Evolutionary conservation across 257 asterid species (phyloP), one percentile per base, ranked within the genome.

Genomic region (Agastache rugosa): DNA sequence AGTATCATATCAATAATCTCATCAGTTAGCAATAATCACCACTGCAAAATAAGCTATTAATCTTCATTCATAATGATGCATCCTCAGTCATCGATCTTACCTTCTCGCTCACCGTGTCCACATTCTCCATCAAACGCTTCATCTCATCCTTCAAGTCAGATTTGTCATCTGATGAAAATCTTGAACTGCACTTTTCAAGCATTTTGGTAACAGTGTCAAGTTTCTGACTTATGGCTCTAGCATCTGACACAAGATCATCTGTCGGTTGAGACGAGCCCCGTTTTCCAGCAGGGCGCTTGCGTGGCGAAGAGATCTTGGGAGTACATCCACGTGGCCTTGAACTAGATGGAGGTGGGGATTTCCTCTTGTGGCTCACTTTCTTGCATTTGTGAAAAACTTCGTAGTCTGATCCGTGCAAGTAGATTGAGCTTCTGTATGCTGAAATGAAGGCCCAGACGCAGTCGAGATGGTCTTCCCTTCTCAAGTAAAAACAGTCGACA

Each of bases 391-490:
- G 79, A 64, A 66, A 79, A 0, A 60, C 12, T 25, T 77, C 66
- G 76, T 79, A 70, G 79, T 86, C 59, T 35, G 78, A 44, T 45
- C 88, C 92, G 6, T 76, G 81, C 3, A 47, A 11, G 42, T 69
- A 85, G 6, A 73, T 67, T 3, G 91, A 82, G 74, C 84, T 89
- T 79, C 93, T 82, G 69, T 83, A 81, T 3, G 93, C 83, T 59
- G 85, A 84, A 6, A 82, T 12, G 62, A 95, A 95, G 0, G 79
- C 84, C 70, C 55, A 71, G 11, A 85, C 72, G 56, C 31, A 45
- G 59, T 84, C 90, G 31, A 85, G 79, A 11, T 85, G 63, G 20
- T 82, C 81, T 12, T 72, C 68, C 16, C 82, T 78, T 67, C 85
- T 78, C 63, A 79, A 81, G 73, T 60, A 61, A n/a, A 48, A 42